These are phyloP conservation scores for Apiospora rasikravindrae DNA, from an alignment of 2,329 filamentous ascomycete genomes.

Conservation along the genomic window DNA sequence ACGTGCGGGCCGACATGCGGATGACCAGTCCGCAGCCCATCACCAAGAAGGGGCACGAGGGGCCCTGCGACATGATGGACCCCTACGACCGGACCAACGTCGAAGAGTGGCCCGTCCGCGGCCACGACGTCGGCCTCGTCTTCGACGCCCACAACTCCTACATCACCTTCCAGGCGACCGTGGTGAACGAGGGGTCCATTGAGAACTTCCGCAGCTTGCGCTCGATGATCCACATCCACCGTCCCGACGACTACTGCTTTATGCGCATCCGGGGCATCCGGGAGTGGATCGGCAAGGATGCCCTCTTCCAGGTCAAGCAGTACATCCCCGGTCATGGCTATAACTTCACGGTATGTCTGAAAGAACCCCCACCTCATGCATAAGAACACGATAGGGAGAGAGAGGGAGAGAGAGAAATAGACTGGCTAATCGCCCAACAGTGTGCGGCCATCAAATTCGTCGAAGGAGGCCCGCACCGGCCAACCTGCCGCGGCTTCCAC, in stretches of 20 bases:
- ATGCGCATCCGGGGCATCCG: conserved; percentile 11
- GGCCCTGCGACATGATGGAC: not conserved
- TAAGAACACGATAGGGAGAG: not conserved
- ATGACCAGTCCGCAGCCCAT: not conserved
- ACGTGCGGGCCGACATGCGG: not conserved
- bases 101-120: not conserved
- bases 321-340: not conserved
- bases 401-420: not conserved
- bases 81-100: not conserved
- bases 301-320: conserved; percentile 11
- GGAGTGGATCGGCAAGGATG: conserved; percentile 11
- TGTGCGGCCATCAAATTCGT: conserved; percentile 19
- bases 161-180: not conserved
- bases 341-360: not conserved
- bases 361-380: not conserved
- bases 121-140: conserved; percentile 11
- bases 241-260: conserved; percentile 5
- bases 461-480: not conserved
- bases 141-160: not conserved
- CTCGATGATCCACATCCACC: not conserved
- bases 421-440: not conserved
- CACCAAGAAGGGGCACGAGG: not conserved
- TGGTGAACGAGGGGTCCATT: not conserved
- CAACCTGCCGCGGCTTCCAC: conserved; percentile 14
- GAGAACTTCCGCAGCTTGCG: not conserved